phyloP scores from a whole-genome alignment of 2,329 filamentous ascomycete species.

The Botryosphaeria agaves region DNA sequence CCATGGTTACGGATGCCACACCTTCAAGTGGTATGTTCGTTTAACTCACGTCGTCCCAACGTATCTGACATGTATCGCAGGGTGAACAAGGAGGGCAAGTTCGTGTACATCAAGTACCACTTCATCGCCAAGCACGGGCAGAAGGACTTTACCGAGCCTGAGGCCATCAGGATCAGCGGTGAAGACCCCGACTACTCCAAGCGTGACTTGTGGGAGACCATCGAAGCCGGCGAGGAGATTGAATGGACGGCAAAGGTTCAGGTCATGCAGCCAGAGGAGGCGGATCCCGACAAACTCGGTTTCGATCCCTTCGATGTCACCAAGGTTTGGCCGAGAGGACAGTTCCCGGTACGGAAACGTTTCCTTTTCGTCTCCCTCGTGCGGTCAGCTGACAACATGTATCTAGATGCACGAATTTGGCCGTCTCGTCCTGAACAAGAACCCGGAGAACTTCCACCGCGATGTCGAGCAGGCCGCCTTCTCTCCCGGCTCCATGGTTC shows the following conservation, averaged over 20 bases:
- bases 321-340: constrained; percentile 32
- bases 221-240: constrained; percentile 23
- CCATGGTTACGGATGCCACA: constrained; percentile 28
- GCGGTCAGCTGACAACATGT: neutral
- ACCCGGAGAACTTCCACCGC: constrained; percentile 33
- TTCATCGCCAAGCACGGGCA: constrained; percentile 30
- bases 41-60: constrained; percentile 6
- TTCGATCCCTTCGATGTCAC: constrained; percentile 38
- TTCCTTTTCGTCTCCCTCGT: neutral
- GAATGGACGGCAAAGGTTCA: constrained; percentile 28
- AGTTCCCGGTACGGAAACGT: constrained; percentile 25
- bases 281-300: constrained; percentile 28
- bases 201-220: constrained; percentile 25
- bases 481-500: constrained; percentile 32
- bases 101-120: constrained; percentile 35
- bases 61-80: constrained; percentile 9
- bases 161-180: constrained; percentile 27
- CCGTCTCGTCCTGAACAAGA: constrained; percentile 33
- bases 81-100: constrained; percentile 29
- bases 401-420: constrained; percentile 28
- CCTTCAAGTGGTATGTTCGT: constrained; percentile 23
- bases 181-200: constrained; percentile 35
- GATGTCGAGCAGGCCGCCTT: constrained; percentile 36
- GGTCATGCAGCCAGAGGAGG: constrained; percentile 28
- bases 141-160: constrained; percentile 27